Percentiles rank a stretch among this genome's conserved stretches.
Evolutionary conservation across 148 eudicot genomes (phyloP).

Genomic region (Cornus controversa): DNA sequence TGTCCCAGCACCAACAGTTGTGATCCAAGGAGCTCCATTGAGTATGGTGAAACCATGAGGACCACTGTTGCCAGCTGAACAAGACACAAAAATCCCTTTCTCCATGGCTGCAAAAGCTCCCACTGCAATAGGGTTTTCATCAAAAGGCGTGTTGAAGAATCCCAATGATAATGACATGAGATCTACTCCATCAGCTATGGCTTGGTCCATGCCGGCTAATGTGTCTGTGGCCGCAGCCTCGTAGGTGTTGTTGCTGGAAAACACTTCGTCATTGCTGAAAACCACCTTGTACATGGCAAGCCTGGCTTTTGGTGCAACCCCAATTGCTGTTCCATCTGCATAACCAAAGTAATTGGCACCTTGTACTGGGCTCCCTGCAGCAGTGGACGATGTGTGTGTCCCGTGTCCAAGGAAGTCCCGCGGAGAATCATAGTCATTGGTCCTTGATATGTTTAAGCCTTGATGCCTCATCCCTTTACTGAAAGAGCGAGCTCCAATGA

Average conservation of each 20-base stretch:
- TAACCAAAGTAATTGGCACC: constrained; percentile 32
- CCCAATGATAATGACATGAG: constrained; percentile 38
- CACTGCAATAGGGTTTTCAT: constrained; percentile 29
- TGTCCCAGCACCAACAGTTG: constrained; percentile 44
- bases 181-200: constrained; percentile 46
- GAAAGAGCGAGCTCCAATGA: constrained; percentile 6
- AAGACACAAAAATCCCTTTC: constrained; percentile 43
- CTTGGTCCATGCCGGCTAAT: constrained; percentile 42
- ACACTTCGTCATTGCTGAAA: constrained; percentile 3
- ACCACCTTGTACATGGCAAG: constrained; percentile 48
- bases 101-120: constrained; percentile 43
- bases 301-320: constrained; percentile 46
- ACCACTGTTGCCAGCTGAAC: constrained; percentile 46
- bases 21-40: constrained; percentile 50
- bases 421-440: constrained; percentile 27
- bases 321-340: constrained; percentile 36
- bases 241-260: too few species aligned
- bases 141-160: constrained; percentile 3
- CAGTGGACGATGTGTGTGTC: constrained; percentile 55
- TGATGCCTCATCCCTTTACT: constrained; percentile 9
- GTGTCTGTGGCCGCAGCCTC: constrained; percentile 21
- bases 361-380: constrained; percentile 31
- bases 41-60: not conserved
- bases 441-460: constrained; percentile 6
- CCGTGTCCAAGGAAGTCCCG: constrained; percentile 48